A percentile compares a stretch with the other conserved stretches of the same genome.
Conservation (phyloP, 192 early-diverging fungal species). For the Umbelopsis sp. region DNA sequence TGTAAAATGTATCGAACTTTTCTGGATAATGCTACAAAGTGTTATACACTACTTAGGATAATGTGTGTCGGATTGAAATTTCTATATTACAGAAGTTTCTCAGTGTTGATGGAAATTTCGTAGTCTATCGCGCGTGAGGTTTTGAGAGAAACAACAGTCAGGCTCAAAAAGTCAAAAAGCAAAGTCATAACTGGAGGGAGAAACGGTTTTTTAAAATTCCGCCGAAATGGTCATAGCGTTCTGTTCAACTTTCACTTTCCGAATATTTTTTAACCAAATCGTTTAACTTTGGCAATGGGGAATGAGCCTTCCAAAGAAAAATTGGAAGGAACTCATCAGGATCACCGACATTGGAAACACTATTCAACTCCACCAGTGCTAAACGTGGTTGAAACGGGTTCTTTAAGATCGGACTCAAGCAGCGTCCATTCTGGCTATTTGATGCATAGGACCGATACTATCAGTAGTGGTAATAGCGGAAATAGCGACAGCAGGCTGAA, state of each 20-base stretch:
- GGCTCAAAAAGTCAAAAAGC: too few relatives aligned
- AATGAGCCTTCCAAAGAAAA: constrained; percentile 15
- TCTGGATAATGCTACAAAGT: too few relatives aligned
- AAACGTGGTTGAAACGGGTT: not conserved
- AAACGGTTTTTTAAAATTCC: not conserved
- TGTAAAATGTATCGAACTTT: too few relatives aligned
- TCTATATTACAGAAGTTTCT: too few relatives aligned
- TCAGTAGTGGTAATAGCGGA: not conserved
- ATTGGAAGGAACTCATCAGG: not conserved
- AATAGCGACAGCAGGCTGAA: not conserved
- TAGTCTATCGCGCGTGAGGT: too few relatives aligned
- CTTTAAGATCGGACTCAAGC: not conserved
- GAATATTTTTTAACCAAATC: not conserved
- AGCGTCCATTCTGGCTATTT: not conserved
- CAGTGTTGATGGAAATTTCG: too few relatives aligned
- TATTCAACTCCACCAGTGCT: too few relatives aligned
- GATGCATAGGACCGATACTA: not conserved
- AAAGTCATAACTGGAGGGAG: too few relatives aligned
- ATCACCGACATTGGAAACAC: not conserved
- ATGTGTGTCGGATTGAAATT: too few relatives aligned
- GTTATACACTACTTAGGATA: too few relatives aligned
- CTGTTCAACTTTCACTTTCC: not conserved
- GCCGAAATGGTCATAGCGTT: constrained; percentile 12
- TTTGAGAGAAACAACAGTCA: too few relatives aligned
- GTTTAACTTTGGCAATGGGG: constrained; percentile 10